Conservation (phyloP, 768 basidiomycete species). For the Mycena vulgaris region DNA sequence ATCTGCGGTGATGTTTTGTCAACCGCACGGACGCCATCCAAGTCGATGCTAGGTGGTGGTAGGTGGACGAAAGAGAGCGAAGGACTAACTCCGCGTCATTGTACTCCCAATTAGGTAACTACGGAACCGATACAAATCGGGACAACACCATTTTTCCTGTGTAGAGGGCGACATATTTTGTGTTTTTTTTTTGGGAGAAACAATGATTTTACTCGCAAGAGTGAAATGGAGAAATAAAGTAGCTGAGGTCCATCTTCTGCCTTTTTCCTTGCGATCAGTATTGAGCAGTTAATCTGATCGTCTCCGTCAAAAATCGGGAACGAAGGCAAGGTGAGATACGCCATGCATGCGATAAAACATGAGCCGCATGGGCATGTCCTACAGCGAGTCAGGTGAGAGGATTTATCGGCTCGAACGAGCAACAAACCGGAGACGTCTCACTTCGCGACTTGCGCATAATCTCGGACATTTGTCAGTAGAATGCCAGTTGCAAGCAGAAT, state of each 20-base stretch:
- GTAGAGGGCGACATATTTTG: too few relatives aligned
- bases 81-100: not conserved
- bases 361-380: constrained; percentile 22
- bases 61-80: not conserved
- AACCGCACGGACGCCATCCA: constrained; percentile 52
- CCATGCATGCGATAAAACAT: constrained; percentile 33
- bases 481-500: not conserved
- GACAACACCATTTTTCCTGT: too few relatives aligned
- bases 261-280: too few relatives aligned
- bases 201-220: too few relatives aligned
- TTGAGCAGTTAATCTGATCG: too few relatives aligned
- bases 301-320: constrained; percentile 23
- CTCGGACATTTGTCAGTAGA: not conserved
- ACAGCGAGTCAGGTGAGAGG: not conserved
- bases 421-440: constrained; percentile 10
- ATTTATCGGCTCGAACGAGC: not conserved
- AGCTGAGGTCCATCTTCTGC: too few relatives aligned
- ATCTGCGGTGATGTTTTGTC: constrained; percentile 63
- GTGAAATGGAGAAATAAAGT: too few relatives aligned
- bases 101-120: not conserved
- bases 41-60: not conserved
- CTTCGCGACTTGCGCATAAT: constrained; percentile 15
- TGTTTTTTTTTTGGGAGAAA: too few relatives aligned
- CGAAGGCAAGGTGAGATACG: constrained; percentile 19
- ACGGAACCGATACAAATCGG: too few relatives aligned